Evolutionary conservation across 2,329 filamentous ascomycete species (phyloP), one percentile per base, ranked within the genome.

Genomic region (Aspergillus intermedius): DNA sequence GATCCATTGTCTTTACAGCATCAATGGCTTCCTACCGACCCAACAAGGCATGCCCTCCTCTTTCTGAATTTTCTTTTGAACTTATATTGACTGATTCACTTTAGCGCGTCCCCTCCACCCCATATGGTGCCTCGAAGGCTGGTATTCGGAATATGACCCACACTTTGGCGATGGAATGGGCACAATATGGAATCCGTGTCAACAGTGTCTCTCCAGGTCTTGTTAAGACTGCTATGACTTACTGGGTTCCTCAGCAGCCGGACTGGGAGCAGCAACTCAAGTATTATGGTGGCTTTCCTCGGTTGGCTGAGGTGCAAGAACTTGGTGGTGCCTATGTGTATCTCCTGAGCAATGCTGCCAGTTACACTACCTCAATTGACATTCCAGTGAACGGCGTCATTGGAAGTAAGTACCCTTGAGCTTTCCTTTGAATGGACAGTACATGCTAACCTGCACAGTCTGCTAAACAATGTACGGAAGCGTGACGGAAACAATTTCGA

Each of bases 141-240:
- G 73, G 69, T 0, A 59, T 74, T 1, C 61, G 68, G 10, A 73
- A 74, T 49, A 71, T 74, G 69, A 67, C 68, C 3, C 69, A 72
- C 43, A 71, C 68, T 0, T 45, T 88, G 8, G 84, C 85, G 0
- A 83, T 81, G 0, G 86, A 89, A 65, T 88, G 84, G 85, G 83
- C 81, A 1, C 67, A 73, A 2, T 76, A 83, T 59, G 84, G 85
- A 1, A 86, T 89, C 51, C 69, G 83, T 2, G 82, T 86, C 5
- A 89, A 89, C 57, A 79, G 74, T 13, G 74, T 89, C 32, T 60
- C 53, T 1, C 53, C 57, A 0, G 54, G 57, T 2, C 51, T 58
- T 2, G 57, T 59, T 0, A 51, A 60, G 4, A 59, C 57, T 0
- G 67, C 65, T 2, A 75, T 75, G 73, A 76, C 72, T 2, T 76